These are phyloP conservation scores for Thozetella sp. DNA, from an alignment of 495 filamentous ascomycete genomes.

Conservation along the genomic window DNA sequence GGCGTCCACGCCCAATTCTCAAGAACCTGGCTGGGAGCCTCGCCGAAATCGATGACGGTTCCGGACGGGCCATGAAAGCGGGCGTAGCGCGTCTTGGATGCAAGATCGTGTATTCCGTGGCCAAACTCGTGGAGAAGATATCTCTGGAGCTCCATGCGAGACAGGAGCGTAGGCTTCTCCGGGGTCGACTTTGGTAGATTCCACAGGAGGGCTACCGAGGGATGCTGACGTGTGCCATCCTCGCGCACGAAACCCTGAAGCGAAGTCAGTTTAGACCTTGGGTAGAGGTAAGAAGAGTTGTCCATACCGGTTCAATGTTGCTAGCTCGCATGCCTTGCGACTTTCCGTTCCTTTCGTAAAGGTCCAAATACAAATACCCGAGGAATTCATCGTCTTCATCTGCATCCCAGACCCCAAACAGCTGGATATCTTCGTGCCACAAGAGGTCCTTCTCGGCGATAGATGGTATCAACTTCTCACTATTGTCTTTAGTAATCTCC, in stretches of 20 bases:
- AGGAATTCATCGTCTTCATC: conserved; percentile 69
- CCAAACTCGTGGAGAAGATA: conserved; percentile 77
- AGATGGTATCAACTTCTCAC: too few species aligned
- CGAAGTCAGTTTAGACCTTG: background rate
- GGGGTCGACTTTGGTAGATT: conserved; percentile 71
- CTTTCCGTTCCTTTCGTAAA: conserved; percentile 68
- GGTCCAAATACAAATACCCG: conserved; percentile 72
- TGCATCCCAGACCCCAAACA: conserved; percentile 75
- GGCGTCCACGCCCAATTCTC: conserved; percentile 81
- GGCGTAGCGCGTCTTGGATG: conserved; percentile 65
- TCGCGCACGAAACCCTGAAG: conserved; percentile 58
- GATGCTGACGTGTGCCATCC: conserved; percentile 63
- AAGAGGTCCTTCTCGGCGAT: conserved; percentile 66
- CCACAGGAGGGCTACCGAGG: conserved; percentile 71
- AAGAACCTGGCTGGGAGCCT: conserved; percentile 73
- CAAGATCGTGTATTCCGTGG: conserved; percentile 76
- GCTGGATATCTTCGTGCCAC: conserved; percentile 71
- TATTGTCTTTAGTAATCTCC: conserved; percentile 61
- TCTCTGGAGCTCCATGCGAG: conserved; percentile 71
- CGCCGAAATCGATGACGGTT: conserved; percentile 73
- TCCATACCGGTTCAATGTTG: conserved; percentile 53
- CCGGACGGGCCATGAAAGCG: conserved; percentile 71
- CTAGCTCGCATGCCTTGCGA: conserved; percentile 60
- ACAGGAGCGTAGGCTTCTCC: conserved; percentile 71
- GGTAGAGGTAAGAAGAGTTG: conserved; percentile 10